These are phyloP conservation scores for Pyrenula massariospora DNA, from an alignment of 495 filamentous ascomycete species.

Conservation along the genomic window DNA sequence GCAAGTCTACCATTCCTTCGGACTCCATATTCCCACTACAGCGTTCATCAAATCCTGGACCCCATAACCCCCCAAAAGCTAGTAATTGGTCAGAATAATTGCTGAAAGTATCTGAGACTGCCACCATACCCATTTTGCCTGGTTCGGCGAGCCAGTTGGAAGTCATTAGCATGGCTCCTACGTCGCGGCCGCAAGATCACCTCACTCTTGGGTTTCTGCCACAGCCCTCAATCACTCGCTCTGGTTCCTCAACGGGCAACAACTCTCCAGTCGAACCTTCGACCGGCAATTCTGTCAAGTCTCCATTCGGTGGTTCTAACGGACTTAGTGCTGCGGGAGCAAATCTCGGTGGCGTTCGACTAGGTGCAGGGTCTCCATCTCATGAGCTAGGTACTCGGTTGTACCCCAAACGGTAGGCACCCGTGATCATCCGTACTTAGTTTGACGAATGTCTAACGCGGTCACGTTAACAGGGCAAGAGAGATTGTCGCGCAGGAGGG, in stretches of 20 bases:
- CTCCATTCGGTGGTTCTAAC: conserved; percentile 61
- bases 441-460: too few species aligned
- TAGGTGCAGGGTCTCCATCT: conserved; percentile 93
- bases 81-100: not conserved
- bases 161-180: conserved; percentile 86
- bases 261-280: conserved; percentile 78
- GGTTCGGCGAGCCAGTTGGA: conserved; percentile 14
- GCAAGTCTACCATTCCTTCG: not conserved
- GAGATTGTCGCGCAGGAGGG: conserved; percentile 98
- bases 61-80: not conserved
- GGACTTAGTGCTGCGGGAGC: conserved; percentile 51
- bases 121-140: not conserved
- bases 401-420: conserved; percentile 81
- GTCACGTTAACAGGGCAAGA: conserved; percentile 70
- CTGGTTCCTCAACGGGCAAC: conserved; percentile 76
- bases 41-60: not conserved
- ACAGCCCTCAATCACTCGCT: conserved; percentile 47
- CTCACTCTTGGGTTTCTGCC: conserved; percentile 69
- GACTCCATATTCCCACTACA: not conserved
- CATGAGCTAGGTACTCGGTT: conserved; percentile 73
- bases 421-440: conserved; percentile 1
- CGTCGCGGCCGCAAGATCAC: conserved; percentile 50
- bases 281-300: conserved; percentile 52
- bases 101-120: conserved; percentile 28
- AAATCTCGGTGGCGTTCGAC: conserved; percentile 63